Conservation (phyloP, 1,139 yeast genomes). For the Saccharomyces uvarum region DNA sequence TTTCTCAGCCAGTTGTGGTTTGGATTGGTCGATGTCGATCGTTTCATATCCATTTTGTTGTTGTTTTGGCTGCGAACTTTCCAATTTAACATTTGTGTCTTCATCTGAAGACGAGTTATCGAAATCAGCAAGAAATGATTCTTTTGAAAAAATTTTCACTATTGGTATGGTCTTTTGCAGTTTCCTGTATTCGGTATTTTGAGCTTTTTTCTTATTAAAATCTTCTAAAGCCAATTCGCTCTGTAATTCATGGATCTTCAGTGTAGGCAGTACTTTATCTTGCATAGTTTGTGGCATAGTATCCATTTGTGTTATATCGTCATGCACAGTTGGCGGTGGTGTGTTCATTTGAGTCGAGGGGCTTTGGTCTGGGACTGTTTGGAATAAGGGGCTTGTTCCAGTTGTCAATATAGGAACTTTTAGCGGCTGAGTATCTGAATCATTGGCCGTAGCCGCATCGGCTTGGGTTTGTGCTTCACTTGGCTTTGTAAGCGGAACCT, state of each 20-base stretch:
- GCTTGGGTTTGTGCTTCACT: background rate
- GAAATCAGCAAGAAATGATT: conserved; percentile 16
- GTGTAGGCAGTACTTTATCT: background rate
- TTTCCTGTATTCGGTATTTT: conserved; percentile 10
- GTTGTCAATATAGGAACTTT: background rate
- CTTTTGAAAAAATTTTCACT: conserved; percentile 13
- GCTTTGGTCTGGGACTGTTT: background rate
- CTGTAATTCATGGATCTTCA: conserved; percentile 17
- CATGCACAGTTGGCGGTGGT: background rate
- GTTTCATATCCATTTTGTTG: background rate
- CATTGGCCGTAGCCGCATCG: background rate
- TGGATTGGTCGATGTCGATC: background rate
- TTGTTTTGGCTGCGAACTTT: background rate
- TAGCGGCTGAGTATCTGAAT: background rate
- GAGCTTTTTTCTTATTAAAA: conserved; percentile 4
- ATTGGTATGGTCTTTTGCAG: background rate
- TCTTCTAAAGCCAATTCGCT: conserved; percentile 9
- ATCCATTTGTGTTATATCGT: background rate
- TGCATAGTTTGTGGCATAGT: background rate
- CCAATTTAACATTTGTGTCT: background rate
- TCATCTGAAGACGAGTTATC: conserved; percentile 11
- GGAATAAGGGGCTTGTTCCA: background rate
- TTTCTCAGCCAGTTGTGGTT: background rate
- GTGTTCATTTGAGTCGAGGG: conserved; percentile 3
- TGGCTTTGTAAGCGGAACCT: background rate